phyloP scores from a whole-genome alignment of 306 rosid genomes.

The Ormosia emarginata region DNA sequence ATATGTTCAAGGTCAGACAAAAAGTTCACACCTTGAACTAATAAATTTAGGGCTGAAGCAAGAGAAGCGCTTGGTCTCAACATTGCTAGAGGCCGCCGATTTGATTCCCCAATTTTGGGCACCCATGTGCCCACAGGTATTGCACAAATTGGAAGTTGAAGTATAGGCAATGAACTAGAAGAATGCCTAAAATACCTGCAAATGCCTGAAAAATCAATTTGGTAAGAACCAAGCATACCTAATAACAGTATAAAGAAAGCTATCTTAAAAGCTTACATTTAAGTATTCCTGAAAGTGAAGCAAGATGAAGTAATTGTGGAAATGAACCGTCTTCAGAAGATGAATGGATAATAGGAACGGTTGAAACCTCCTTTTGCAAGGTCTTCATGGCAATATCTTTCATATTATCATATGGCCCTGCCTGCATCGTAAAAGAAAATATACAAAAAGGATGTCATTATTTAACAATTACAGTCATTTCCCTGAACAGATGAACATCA shows the following conservation, averaged over 20 bases:
- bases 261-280: slow-evolving; percentile 54
- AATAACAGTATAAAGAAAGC: background rate
- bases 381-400: slow-evolving; percentile 79
- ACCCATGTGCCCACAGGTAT: slow-evolving; percentile 93
- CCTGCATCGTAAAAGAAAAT: slow-evolving; percentile 43
- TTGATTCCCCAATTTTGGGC: slow-evolving; percentile 90
- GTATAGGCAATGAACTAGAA: slow-evolving; percentile 73
- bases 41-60: slow-evolving; percentile 75
- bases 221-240: slow-evolving; percentile 35
- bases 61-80: slow-evolving; percentile 84
- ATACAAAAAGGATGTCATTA: background rate
- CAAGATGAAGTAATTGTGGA: slow-evolving; percentile 87
- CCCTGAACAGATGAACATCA: background rate
- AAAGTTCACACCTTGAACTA: slow-evolving; percentile 69
- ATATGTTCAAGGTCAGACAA: slow-evolving; percentile 27
- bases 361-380: slow-evolving; percentile 78
- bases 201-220: slow-evolving; percentile 72
- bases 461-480: background rate
- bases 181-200: slow-evolving; percentile 89
- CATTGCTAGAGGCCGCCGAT: slow-evolving; percentile 69
- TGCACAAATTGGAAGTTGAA: slow-evolving; percentile 74
- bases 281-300: slow-evolving; percentile 87
- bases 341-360: slow-evolving; percentile 80
- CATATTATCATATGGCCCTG: slow-evolving; percentile 81
- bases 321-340: slow-evolving; percentile 78